Base-by-base conservation (phyloP, 768 basidiomycete genomes). In the Termitomyces eurrhizus region DNA sequence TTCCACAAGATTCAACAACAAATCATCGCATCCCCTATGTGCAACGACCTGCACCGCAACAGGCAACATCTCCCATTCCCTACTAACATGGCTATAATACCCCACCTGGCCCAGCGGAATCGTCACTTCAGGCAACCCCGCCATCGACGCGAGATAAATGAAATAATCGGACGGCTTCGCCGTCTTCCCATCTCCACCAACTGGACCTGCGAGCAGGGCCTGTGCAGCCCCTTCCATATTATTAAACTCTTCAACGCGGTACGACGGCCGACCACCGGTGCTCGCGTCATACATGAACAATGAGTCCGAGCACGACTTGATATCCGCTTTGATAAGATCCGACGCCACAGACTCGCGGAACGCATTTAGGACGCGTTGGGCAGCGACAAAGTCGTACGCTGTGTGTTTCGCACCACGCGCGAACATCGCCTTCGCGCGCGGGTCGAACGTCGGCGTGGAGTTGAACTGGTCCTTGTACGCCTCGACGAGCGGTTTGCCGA, bases 231-330 rank as follows among this genome's bases (percentile, higher is more conserved):
- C 75, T 3, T 65, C 59, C n/a, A 74, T 64, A 14, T 58, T 55
- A 45, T 77, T 77, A 39, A 69, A 68, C 13, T 76, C 74, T 56
- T 74, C 68, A 4, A 70, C 59, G 29, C 76, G 72, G 61, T 74
- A 77, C 7, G 75, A 77, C 0, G 76, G 75, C 7, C 56, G 56
- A 1, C 74, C 76, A 7, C 73, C 73, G 1, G 72, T 73, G 4
- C 70, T 71, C 4, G 73, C 69, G 44, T 77, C 75, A 57, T 76
- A 77, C 45, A 77, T 73, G 61, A 77, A 73, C 9, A 77, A 35
- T 0, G 75, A 66, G 16, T 75, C 72, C 12, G 74, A 74, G 49
- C 75, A 75, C 5, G 73, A 73, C 33, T 69, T 65, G 44, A 48
- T 33, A 56, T 74, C 67, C 2, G 68, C 56, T 45, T 70, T 70